phyloP scores from a whole-genome alignment of 306 rosid species.

The Quercus variabilis region DNA sequence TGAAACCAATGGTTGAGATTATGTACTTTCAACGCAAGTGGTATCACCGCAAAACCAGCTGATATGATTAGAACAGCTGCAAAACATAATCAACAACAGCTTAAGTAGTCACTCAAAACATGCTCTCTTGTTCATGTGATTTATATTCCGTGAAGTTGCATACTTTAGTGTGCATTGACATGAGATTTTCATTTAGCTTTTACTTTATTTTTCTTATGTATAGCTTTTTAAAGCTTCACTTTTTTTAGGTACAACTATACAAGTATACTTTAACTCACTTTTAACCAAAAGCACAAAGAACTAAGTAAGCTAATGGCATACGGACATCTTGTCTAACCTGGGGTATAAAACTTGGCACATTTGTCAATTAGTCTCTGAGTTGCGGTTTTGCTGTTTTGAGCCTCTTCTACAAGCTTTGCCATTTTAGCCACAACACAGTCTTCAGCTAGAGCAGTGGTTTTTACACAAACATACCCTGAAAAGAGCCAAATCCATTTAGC shows the following conservation, averaged over 20 bases:
- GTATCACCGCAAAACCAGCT: conserved; percentile 53
- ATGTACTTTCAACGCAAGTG: conserved; percentile 40
- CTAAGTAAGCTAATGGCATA: too few species aligned
- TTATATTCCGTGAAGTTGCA: background rate
- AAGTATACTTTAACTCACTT: too few species aligned
- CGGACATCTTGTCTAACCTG: conserved; percentile 47
- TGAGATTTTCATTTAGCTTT: too few species aligned
- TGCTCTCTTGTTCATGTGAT: too few species aligned
- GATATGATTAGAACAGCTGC: conserved; percentile 71
- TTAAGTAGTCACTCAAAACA: too few species aligned
- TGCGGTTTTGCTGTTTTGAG: conserved; percentile 78
- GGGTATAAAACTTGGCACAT: conserved; percentile 84
- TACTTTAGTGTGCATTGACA: too few species aligned
- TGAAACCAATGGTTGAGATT: conserved; percentile 70
- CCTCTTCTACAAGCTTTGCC: conserved; percentile 95
- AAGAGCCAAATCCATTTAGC: conserved; percentile 8
- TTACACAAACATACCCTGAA: conserved; percentile 81
- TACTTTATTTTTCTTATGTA: too few species aligned
- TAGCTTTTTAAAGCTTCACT: too few species aligned
- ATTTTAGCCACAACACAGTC: conserved; percentile 94
- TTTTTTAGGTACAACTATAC: too few species aligned
- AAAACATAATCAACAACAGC: conserved; percentile 16
- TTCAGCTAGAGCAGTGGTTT: conserved; percentile 79
- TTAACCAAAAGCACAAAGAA: too few species aligned
- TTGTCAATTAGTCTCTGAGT: conserved; percentile 80